A percentile compares a stretch with the other conserved stretches of the same genome.
phyloP scores from a whole-genome alignment of 768 basidiomycete genomes.

The Termitomyces sp. region DNA sequence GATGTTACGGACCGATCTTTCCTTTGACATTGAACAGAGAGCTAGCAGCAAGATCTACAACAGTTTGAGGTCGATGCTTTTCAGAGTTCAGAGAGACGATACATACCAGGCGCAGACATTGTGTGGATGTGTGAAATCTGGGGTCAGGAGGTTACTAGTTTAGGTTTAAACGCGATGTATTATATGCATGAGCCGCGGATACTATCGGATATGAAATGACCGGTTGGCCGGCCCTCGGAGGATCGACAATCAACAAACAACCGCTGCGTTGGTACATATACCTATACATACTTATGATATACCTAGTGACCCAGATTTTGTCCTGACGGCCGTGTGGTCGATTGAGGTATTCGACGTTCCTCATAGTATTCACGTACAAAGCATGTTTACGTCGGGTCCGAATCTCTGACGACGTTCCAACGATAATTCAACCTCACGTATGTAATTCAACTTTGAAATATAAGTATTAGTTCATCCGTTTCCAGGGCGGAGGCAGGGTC shows the following conservation, averaged over 20 bases:
- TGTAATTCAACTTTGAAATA: too few relatives aligned
- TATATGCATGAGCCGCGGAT: constrained; percentile 12
- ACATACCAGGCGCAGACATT: constrained; percentile 22
- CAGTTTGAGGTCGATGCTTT: constrained; percentile 1
- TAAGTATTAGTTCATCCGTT: too few relatives aligned
- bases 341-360: too few relatives aligned
- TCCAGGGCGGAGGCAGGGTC: too few relatives aligned
- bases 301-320: too few relatives aligned
- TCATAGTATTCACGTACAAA: too few relatives aligned
- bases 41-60: constrained; percentile 46
- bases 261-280: too few relatives aligned
- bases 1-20: constrained; percentile 53
- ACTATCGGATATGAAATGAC: constrained; percentile 16
- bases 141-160: background rate
- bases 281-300: too few relatives aligned
- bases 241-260: background rate
- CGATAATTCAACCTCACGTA: too few relatives aligned
- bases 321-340: too few relatives aligned
- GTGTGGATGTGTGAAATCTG: background rate
- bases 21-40: constrained; percentile 65
- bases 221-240: constrained; percentile 6
- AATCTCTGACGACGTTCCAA: too few relatives aligned
- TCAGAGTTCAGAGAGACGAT: background rate
- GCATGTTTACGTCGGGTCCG: too few relatives aligned
- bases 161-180: constrained; percentile 4